Evolutionary conservation across 1,139 yeast genomes (phyloP).

Genomic region (Yamadazyma sp.): DNA sequence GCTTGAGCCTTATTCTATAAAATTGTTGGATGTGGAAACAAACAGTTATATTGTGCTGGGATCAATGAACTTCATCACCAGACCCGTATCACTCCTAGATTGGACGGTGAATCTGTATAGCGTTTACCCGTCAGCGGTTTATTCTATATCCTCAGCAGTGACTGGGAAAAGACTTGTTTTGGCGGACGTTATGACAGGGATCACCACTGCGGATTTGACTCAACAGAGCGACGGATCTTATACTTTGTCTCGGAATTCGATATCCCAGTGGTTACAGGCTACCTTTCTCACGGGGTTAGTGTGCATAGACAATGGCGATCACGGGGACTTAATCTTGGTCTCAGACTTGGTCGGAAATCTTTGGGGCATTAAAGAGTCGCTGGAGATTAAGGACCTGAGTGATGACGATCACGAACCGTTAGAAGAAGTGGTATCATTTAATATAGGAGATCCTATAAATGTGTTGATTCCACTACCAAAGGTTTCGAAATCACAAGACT

Average conservation of each 20-base stretch:
- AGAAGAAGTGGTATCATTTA: constrained; percentile 19
- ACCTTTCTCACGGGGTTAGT: constrained; percentile 12
- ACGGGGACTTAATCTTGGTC: constrained; percentile 10
- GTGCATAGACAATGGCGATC: constrained; percentile 1
- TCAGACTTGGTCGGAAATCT: constrained; percentile 39
- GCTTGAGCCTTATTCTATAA: constrained; percentile 14
- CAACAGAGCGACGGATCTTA: not conserved
- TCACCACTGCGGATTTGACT: constrained; percentile 6
- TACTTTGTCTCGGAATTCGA: constrained; percentile 6
- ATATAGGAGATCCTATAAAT: constrained; percentile 36
- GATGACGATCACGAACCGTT: constrained; percentile 5
- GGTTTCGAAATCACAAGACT: constrained; percentile 7
- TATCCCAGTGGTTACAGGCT: constrained; percentile 8
- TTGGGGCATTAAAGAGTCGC: constrained; percentile 11
- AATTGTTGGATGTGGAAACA: constrained; percentile 8
- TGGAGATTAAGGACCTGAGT: not conserved
- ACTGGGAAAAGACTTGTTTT: constrained; percentile 12
- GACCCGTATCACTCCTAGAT: constrained; percentile 8
- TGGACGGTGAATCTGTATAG: constrained; percentile 17
- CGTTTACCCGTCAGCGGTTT: constrained; percentile 12
- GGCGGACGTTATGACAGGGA: constrained; percentile 25
- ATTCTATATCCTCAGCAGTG: constrained; percentile 14
- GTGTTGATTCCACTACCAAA: constrained; percentile 15
- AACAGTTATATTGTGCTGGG: constrained; percentile 17
- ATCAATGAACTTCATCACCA: constrained; percentile 14